Evolutionary conservation across 495 filamentous ascomycete species (phyloP).

Genomic region (Cladorrhinum samala): DNA sequence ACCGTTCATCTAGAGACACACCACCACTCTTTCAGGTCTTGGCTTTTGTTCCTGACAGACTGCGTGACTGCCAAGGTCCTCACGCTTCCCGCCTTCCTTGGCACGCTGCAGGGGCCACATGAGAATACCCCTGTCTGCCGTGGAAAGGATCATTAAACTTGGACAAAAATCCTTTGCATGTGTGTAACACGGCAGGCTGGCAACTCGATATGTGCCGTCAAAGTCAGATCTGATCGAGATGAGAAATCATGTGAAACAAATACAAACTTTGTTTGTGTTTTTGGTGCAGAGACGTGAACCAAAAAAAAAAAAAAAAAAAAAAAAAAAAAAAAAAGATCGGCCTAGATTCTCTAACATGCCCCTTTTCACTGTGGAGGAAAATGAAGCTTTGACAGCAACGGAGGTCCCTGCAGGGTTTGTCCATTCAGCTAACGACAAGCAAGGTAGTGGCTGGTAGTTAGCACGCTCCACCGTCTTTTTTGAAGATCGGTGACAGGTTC

Average conservation of each 20-base stretch:
- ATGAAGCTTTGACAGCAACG: not conserved
- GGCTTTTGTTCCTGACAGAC: not conserved
- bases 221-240: not conserved
- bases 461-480: not conserved
- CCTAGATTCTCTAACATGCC: not conserved
- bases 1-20: too few relatives aligned
- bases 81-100: not conserved
- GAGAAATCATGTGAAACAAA: too few relatives aligned
- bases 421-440: not conserved
- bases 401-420: not conserved
- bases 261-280: too few relatives aligned
- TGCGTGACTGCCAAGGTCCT: not conserved
- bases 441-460: not conserved
- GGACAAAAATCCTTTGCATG: not conserved
- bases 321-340: not conserved
- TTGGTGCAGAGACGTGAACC: too few relatives aligned
- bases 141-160: not conserved
- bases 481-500: not conserved
- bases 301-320: too few relatives aligned
- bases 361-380: not conserved
- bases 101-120: not conserved
- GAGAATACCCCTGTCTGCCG: not conserved
- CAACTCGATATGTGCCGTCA: not conserved
- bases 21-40: too few relatives aligned
- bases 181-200: not conserved